Conservation (phyloP, 2,329 filamentous ascomycete genomes). For the Trichoderma cornu-damae region DNA sequence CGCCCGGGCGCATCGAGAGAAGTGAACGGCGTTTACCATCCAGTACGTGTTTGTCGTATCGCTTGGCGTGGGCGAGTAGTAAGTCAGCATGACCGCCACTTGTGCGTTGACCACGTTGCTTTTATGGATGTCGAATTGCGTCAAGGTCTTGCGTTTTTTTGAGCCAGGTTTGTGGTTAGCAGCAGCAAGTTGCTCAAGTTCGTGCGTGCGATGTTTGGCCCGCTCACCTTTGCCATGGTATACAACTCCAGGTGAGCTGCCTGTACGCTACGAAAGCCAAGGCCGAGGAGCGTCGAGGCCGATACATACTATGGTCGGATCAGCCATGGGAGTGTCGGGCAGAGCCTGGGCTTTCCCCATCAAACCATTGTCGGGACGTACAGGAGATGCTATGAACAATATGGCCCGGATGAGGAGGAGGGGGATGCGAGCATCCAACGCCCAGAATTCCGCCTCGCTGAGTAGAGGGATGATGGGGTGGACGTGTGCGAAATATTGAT, state of each 20-base stretch:
- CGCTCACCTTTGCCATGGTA: background rate
- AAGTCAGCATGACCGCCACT: constrained; percentile 11
- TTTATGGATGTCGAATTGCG: constrained; percentile 11
- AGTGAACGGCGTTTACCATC: constrained; percentile 12
- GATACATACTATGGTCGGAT: background rate
- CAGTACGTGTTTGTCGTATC: constrained; percentile 15
- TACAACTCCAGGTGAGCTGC: constrained; percentile 11
- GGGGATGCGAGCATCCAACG: constrained; percentile 4
- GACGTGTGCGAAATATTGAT: constrained; percentile 11
- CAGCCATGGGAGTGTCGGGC: background rate
- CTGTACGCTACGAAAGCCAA: constrained; percentile 7
- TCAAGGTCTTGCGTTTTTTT: background rate
- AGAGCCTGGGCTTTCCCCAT: background rate
- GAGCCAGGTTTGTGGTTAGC: background rate
- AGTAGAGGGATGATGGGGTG: constrained; percentile 10
- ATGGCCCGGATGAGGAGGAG: constrained; percentile 8
- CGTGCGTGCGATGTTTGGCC: background rate
- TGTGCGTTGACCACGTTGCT: constrained; percentile 9
- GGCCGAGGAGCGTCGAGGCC: background rate
- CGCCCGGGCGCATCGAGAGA: constrained; percentile 3
- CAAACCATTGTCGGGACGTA: background rate
- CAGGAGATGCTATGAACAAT: constrained; percentile 7
- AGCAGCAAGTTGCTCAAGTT: rapidly evolving
- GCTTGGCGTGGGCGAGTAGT: constrained; percentile 3
- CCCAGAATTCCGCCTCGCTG: constrained; percentile 13